These are phyloP conservation scores for Candida tammaniensis DNA, from an alignment of 805 yeast genomes.

Conservation along the genomic window DNA sequence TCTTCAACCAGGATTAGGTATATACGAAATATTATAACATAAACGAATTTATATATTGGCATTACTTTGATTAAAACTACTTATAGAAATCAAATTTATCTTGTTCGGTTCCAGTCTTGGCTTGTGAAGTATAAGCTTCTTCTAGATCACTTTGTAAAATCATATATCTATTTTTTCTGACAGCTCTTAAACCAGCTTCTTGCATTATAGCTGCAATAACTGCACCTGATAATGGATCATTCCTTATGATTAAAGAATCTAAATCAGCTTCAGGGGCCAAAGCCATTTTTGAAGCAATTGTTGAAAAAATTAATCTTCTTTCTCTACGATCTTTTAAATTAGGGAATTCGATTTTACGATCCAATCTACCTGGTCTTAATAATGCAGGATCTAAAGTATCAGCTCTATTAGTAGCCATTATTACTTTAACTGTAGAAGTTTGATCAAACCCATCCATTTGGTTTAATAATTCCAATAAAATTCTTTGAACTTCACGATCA, in stretches of 20 bases:
- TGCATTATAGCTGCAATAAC: constrained; percentile 99
- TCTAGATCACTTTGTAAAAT: constrained; percentile 94
- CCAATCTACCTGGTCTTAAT: constrained; percentile 97
- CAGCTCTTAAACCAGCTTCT: constrained; percentile 99
- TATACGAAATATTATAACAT: constrained; percentile 39
- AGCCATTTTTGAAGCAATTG: constrained; percentile 96
- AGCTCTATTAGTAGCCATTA: constrained; percentile 99
- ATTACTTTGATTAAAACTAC: constrained; percentile 26
- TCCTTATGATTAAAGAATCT: constrained; percentile 90
- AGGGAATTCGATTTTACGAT: constrained; percentile 97
- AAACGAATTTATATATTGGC: not conserved
- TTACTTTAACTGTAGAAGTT: constrained; percentile 89
- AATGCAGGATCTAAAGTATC: constrained; percentile 98
- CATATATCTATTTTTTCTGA: constrained; percentile 95
- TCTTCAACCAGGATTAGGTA: constrained; percentile 61
- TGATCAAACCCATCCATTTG: constrained; percentile 99
- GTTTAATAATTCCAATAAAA: constrained; percentile 87
- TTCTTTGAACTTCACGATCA: constrained; percentile 98
- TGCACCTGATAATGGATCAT: constrained; percentile 96
- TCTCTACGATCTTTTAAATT: constrained; percentile 95
- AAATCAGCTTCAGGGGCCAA: constrained; percentile 96
- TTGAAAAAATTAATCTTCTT: constrained; percentile 91
- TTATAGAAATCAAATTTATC: constrained; percentile 98
- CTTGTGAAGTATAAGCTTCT: constrained; percentile 97
- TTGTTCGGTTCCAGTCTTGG: constrained; percentile 90